Percentiles rank a stretch among this genome's conserved stretches.
phyloP scores from a whole-genome alignment of 179 eudicot genomes.

The Silene coronaria region DNA sequence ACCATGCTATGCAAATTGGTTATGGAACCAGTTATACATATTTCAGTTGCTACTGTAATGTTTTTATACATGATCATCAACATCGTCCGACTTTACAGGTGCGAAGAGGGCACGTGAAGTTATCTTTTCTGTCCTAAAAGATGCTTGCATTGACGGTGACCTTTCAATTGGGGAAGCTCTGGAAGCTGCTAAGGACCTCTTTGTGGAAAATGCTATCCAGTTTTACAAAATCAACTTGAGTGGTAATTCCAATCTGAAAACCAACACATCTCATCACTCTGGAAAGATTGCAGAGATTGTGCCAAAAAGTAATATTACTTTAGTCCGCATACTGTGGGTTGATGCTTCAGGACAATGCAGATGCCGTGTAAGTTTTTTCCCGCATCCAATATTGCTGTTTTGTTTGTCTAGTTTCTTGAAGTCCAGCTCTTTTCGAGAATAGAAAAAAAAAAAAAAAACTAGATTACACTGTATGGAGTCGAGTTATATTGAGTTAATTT shows the following conservation, averaged over 20 bases:
- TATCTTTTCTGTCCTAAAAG: conserved; percentile 71
- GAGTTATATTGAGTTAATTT: neutral
- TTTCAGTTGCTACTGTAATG: neutral
- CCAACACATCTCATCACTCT: conserved; percentile 18
- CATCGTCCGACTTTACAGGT: conserved; percentile 35
- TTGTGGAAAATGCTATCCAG: conserved; percentile 62
- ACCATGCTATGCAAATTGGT: neutral
- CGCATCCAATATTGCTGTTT: neutral
- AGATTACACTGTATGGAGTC: too few species aligned
- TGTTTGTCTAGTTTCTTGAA: neutral
- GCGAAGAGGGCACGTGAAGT: conserved; percentile 87
- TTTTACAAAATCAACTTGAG: conserved; percentile 51
- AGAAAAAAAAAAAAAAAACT: too few species aligned
- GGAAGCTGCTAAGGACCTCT: conserved; percentile 78
- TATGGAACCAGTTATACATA: neutral
- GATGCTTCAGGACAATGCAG: conserved; percentile 92
- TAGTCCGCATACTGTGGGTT: conserved; percentile 84
- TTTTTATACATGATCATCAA: neutral
- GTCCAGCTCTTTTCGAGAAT: neutral
- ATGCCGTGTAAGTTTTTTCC: conserved; percentile 66
- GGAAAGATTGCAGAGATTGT: conserved; percentile 22
- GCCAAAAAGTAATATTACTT: conserved; percentile 35
- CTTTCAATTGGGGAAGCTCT: conserved; percentile 76
- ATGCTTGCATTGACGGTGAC: conserved; percentile 80
- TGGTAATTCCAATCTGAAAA: conserved; percentile 23